Evolutionary conservation across 2,329 filamentous ascomycete species (phyloP), one percentile per base, ranked within the genome.

Genomic region (Phialophora tarda): DNA sequence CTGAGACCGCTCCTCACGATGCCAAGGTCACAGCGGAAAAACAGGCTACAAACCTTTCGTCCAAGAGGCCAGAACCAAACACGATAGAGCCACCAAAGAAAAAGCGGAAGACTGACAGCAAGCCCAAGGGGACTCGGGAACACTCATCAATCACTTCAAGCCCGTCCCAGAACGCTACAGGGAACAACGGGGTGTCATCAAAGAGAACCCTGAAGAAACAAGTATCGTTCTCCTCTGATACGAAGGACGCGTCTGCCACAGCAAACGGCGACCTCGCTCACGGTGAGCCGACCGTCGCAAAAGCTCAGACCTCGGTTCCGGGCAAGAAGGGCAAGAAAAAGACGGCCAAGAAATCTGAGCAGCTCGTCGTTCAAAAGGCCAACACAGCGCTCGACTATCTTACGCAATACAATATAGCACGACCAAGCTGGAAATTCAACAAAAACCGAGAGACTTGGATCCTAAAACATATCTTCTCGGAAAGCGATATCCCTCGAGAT

Each of bases 391-490:
- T 71, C 17, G 83, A 86, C 61, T 97, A 97, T 76, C 85, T 97
- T 53, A 84, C 84, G 55, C 87, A 89, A 75, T 97, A 93, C 84
- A 84, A 91, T 78, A 85, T 84, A 63, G 85, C 88, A 67, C 88
- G 88, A 65, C 82, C 84, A 10, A 83, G 83, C 72, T 98, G 94
- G 94, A 97, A 97, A 78, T 98, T 97, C 82, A 96, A 96, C 82
- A 97, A 97, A 81, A 93, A 92, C 73, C 88, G 92, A 75, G 93
- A 97, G 78, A 91, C 89, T 62, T 87, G 91, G 72, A 83, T 97
- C 12, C 86, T 97, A 75, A 94, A 95, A 77, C 88, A 96, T 81
- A 80, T 91, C 54, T 91, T 96, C 76, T 88, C 91, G 71, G 80
- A 88, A 70, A 86, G 88, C 72, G 85, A 86, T 51, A 86, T 97